Evolutionary conservation across 2,329 filamentous ascomycete genomes (phyloP).

Genomic region (Aspergillus persii): DNA sequence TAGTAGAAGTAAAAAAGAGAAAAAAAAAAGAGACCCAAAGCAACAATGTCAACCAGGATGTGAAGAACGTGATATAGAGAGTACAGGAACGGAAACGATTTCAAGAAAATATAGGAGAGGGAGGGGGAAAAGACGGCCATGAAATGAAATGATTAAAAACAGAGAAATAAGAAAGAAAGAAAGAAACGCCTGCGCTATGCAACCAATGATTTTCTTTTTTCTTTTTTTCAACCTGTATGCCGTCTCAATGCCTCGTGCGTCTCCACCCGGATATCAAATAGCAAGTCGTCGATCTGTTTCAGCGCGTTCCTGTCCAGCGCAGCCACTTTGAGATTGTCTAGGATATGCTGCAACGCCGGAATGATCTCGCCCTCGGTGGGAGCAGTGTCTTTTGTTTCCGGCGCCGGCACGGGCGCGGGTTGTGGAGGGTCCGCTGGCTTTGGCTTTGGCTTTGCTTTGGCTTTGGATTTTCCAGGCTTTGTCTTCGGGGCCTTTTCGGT

Average conservation of each 20-base stretch:
- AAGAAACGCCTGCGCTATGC: constrained; percentile 38
- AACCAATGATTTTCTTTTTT: constrained; percentile 7
- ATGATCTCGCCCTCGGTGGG: constrained; percentile 44
- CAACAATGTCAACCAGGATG: not conserved
- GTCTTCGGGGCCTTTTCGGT: not conserved
- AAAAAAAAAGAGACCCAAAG: not conserved
- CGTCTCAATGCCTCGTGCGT: constrained; percentile 69
- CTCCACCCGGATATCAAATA: constrained; percentile 75
- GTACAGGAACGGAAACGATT: not conserved
- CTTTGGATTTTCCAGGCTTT: not conserved
- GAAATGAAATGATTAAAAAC: not conserved
- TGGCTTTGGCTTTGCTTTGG: constrained; percentile 2
- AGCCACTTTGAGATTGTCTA: constrained; percentile 60
- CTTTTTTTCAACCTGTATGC: constrained; percentile 15
- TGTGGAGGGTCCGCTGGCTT: not conserved
- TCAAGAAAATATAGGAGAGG: not conserved
- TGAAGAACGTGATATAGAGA: not conserved
- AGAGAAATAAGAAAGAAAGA: not conserved
- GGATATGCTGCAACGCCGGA: constrained; percentile 52
- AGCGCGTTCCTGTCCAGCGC: constrained; percentile 65
- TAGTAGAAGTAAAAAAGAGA: not conserved
- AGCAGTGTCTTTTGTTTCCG: constrained; percentile 7
- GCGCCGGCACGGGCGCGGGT: too few species aligned
- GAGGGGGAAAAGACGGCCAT: not conserved
- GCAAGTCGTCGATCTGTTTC: constrained; percentile 69